phyloP scores from a whole-genome alignment of 345 rosid species.

The Diplotaxis tenuifolia region DNA sequence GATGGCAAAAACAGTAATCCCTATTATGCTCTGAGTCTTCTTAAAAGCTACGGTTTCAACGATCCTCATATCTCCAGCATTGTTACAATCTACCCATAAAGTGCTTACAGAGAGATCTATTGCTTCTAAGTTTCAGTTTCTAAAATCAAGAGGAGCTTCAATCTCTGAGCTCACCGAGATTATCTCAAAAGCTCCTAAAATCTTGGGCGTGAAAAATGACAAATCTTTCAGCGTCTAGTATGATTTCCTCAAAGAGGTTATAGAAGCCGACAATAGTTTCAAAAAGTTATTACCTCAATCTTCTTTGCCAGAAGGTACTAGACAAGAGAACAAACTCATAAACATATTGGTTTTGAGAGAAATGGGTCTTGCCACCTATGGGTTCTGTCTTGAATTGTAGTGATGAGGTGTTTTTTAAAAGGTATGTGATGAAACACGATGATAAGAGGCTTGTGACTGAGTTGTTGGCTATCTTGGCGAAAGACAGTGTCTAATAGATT shows the following conservation, averaged over 20 bases:
- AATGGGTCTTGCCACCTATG: too few relatives aligned
- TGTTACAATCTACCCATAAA: background rate
- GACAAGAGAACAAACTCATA: background rate
- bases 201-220: background rate
- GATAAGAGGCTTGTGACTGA: background rate
- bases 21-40: conserved; percentile 7
- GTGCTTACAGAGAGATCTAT: background rate
- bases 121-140: background rate
- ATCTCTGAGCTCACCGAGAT: background rate
- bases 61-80: background rate
- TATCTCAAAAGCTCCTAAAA: background rate
- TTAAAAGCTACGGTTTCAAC: conserved; percentile 12
- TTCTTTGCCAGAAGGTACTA: background rate
- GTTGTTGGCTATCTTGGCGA: background rate
- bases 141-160: background rate
- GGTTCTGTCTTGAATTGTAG: too few relatives aligned
- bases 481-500: background rate
- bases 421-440: background rate
- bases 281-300: background rate
- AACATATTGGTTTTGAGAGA: background rate
- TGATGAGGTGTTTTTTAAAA: too few relatives aligned
- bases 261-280: background rate
- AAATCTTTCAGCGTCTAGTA: background rate
- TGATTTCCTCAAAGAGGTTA: background rate
- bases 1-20: background rate